Evolutionary conservation across 2,329 filamentous ascomycete genomes (phyloP), one percentile per base, ranked within the genome.

Genomic region (Daldinia sp.): DNA sequence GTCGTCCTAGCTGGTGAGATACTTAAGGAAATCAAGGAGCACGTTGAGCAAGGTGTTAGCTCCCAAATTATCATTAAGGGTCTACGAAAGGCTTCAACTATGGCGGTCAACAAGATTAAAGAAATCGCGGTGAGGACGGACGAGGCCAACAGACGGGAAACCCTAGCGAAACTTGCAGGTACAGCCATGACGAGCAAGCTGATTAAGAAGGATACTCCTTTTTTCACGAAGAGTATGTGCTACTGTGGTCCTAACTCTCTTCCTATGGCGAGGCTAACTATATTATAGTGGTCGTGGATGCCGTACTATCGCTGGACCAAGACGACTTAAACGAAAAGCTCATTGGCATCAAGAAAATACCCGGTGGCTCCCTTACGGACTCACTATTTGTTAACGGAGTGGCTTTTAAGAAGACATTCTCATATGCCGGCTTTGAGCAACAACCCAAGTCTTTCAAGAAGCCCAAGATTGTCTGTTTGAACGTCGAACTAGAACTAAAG

Each of bases 171-270:
- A 83, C 86, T 99, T 75, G 96, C 96, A 33, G 93, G 89, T 39
- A 99, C 96, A 30, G 96, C 96, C 75, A 99, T 99, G 96, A 98
- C 94, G 81, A 98, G 94, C 88, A 99, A 99, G 87, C 86, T 99
- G 75, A 98, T 99, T 80, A 97, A 98, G 88, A 89, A 95, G 78
- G 98, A 99, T 84, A 92, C 96, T 35, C 89, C 89, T 3, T 99
- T 98, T 82, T 99, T 99, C 84, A 98, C 96, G 71, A 96, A 97
- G 87, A 97, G 93, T 97, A 84, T 73, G 89, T 79, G 44, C 0
- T 12, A 44, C 1, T 18, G 30, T 18, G n/a, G 44, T 12, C 30
- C 23, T 30, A 10, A 20, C 26, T 2, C 48, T 9, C 18, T 28
- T 2, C 3, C 9, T 63, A 35, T 44, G 23, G 23, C 3, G 12